Base-by-base conservation (phyloP, 1,139 yeast genomes). In the Pichia sp. region DNA sequence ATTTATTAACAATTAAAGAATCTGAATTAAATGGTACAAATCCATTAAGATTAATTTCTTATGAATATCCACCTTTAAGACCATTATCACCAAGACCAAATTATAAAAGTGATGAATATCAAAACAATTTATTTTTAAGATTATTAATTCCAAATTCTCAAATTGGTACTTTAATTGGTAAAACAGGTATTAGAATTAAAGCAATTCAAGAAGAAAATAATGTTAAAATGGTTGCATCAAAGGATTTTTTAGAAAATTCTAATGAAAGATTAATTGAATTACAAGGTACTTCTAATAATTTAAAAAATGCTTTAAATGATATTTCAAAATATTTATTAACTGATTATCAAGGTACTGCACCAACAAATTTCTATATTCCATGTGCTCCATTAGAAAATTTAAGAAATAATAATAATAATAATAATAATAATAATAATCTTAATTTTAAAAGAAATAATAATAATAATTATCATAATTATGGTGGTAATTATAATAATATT, bases 91-190 rank as follows among this genome's bases (percentile, higher is more conserved):
- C 69, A 22, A 65, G 73, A 31, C 74, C 79, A 16, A 66, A 74
- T 41, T 67, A 74, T 38, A 74, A 73, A 42, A 79, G 78, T 34
- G 60, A 66, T 22, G 53, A 47, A 11, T 58, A 51, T 40, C 47
- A 51, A 8, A 69, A 71, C 44, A 70, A 76, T 8, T 72, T 84
- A 28, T 72, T 80, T 36, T 66, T 87, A 56, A 74, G 96, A 58
- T 69, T 89, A 43, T 70, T 90, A 51, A 74, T 89, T 50, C 90
- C 96, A 40, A 89, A 89, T 66, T 74, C 82, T 50, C 96, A 87
- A 65, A 82, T 89, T 80, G 96, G 97, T 37, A 82, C 95, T 10
- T 76, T 89, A 45, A 89, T 89, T 62, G 97, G 97, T 41, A 79
- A 86, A 48, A 86, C 78, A 55, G 97, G 97, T 42, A 70, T 73